phyloP scores from a whole-genome alignment of 306 rosid species.

The Dalbergia cochinchinensis region DNA sequence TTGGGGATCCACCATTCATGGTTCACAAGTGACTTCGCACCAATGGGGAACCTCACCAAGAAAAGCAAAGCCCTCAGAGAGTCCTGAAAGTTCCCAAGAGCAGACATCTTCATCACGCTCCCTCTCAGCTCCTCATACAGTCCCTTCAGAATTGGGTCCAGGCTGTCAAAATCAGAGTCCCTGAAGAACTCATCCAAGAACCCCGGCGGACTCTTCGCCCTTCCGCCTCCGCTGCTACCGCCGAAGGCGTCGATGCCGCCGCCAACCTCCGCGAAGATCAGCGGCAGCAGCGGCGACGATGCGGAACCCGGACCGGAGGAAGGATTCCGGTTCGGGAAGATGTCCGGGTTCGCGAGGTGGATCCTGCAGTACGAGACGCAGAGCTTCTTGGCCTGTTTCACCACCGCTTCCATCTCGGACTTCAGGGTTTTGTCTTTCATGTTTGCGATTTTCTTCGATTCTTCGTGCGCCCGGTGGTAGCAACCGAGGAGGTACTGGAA shows the following conservation, averaged over 20 bases:
- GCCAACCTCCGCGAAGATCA: slow-evolving; percentile 74
- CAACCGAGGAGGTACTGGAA: slow-evolving; percentile 79
- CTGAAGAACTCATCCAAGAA: slow-evolving; percentile 87
- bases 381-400: slow-evolving; percentile 77
- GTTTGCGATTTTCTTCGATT: slow-evolving; percentile 69
- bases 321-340: slow-evolving; percentile 56
- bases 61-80: slow-evolving; percentile 79
- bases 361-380: slow-evolving; percentile 84
- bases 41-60: slow-evolving; percentile 81
- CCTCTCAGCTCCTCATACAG: slow-evolving; percentile 88
- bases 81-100: slow-evolving; percentile 91
- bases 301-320: neutral
- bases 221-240: slow-evolving; percentile 52
- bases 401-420: slow-evolving; percentile 69
- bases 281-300: slow-evolving; percentile 71
- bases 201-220: slow-evolving; percentile 78
- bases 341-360: slow-evolving; percentile 77
- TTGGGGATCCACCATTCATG: slow-evolving; percentile 97
- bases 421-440: slow-evolving; percentile 76
- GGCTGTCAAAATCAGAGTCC: slow-evolving; percentile 82
- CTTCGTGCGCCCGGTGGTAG: slow-evolving; percentile 83
- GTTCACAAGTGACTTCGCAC: slow-evolving; percentile 84
- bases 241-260: slow-evolving; percentile 64
- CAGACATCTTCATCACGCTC: slow-evolving; percentile 86
- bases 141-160: slow-evolving; percentile 81